Percentiles rank a stretch among this genome's conserved stretches.
Conservation (phyloP, 495 filamentous ascomycete species). For the Pyrenopolyporus hunteri region DNA sequence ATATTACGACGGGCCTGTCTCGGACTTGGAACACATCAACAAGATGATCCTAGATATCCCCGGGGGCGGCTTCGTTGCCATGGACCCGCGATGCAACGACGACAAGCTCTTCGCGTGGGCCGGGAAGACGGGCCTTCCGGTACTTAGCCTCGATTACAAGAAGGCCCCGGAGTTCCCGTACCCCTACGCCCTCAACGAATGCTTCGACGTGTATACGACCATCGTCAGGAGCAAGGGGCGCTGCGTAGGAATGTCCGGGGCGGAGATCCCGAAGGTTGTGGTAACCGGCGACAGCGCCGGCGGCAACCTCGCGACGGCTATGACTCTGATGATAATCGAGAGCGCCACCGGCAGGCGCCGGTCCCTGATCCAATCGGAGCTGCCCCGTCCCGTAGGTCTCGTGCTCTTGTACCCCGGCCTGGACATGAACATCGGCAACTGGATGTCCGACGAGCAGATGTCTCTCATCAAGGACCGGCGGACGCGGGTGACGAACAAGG, state of each 20-base stretch:
- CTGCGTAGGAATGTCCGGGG: conserved; percentile 83
- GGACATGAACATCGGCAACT: conserved; percentile 97
- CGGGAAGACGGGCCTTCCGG: conserved; percentile 78
- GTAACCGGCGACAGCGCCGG: conserved; percentile 93
- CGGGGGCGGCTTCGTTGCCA: conserved; percentile 93
- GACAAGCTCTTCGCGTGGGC: conserved; percentile 93
- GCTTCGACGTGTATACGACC: conserved; percentile 89
- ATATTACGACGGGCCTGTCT: conserved; percentile 89
- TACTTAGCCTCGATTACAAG: conserved; percentile 90
- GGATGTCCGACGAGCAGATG: conserved; percentile 99
- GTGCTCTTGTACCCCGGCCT: conserved; percentile 87
- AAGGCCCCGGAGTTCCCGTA: conserved; percentile 96
- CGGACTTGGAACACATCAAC: conserved; percentile 74
- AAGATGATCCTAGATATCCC: conserved; percentile 89
- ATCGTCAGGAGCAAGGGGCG: conserved; percentile 77
- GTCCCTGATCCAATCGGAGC: conserved; percentile 61
- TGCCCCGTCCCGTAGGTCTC: conserved; percentile 81
- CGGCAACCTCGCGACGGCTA: conserved; percentile 84
- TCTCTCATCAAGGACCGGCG: conserved; percentile 84
- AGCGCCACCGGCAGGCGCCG: conserved; percentile 61
- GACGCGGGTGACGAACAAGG: conserved; percentile 75
- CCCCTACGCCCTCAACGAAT: conserved; percentile 93
- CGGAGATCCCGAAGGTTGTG: conserved; percentile 71
- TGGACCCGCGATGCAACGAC: conserved; percentile 89
- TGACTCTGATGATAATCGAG: conserved; percentile 86